A percentile compares a stretch with the other conserved stretches of the same genome.
Conservation (phyloP, 176 grass and related monocot genomes). For the Cenchrus americanus region DNA sequence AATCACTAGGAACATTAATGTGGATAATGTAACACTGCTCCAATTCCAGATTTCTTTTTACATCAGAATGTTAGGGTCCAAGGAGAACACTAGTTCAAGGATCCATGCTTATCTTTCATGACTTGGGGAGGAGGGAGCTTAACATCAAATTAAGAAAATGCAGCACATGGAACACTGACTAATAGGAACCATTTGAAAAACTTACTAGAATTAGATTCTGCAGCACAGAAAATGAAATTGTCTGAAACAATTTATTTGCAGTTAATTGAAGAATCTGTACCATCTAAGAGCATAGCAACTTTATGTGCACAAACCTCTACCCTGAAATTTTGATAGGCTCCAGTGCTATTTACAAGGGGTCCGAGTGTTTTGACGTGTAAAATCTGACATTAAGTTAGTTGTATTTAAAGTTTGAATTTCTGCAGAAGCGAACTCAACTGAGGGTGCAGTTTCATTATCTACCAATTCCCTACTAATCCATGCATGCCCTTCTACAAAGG, state of each 20-base stretch:
- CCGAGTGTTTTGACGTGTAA: neutral
- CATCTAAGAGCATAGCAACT: neutral
- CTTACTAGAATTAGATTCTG: neutral
- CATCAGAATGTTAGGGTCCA: conserved; percentile 11
- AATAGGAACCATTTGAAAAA: neutral
- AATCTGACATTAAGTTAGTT: neutral
- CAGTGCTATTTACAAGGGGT: neutral
- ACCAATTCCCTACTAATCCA: neutral
- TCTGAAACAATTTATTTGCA: neutral
- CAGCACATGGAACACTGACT: neutral
- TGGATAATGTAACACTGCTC: conserved; percentile 23
- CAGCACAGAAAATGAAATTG: neutral
- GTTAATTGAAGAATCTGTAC: neutral
- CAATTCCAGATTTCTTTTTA: conserved; percentile 1
- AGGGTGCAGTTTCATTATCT: neutral
- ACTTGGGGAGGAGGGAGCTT: neutral
- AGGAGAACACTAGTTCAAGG: conserved; percentile 6
- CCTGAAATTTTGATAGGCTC: neutral
- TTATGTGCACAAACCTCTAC: neutral
- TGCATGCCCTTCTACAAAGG: neutral
- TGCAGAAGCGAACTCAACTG: neutral
- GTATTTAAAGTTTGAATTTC: neutral
- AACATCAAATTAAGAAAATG: neutral
- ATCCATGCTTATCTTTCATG: neutral
- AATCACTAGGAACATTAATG: conserved; percentile 33